Evolutionary conservation across 2,329 filamentous ascomycete species (phyloP), one percentile per base, ranked within the genome.

Genomic region (Blumeria graminis): DNA sequence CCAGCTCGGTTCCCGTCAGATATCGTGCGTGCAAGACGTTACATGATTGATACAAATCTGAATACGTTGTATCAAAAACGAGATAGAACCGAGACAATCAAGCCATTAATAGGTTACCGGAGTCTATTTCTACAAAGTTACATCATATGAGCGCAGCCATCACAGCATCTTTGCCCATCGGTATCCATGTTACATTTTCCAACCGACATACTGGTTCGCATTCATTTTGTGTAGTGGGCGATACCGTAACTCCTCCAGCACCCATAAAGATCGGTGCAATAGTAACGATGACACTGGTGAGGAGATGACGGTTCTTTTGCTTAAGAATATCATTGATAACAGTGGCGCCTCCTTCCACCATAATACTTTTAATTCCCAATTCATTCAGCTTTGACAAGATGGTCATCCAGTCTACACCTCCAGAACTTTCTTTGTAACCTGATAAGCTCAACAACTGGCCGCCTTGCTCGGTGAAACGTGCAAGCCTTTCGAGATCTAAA

Each of bases 201-300:
- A 63, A 41, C n/a, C 45, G 58, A n/a, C 55, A 51, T 22, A 58
- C 55, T 14, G 58, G 57, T 8, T 35, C 34, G 11, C 56, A 51
- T 22, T n/a, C 45, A 41, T n/a, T 18, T 7, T 34, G 36, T 22
- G 53, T 55, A 33, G 60, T 59, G 1, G 89, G 90, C 51, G 79
- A 82, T 2, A 94, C 86, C 10, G 80, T 74, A 9, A 95, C 85
- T 7, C 87, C 87, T 1, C 85, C 86, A 58, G 77, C 74, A 1
- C 90, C 90, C n/a, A 96, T 73, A 78, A 87, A 96, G 0, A 81
- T 86, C 8, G 90, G 90, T 3, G 90, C 88, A 64, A 95, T 80
- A 0, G 90, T 95, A 57, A 95, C 75, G 63, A 96, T 84, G 53
- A 94, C 81, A 1, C 82, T 82, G 65, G 86, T 76, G 45, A 94